phyloP scores from a whole-genome alignment of 2,329 filamentous ascomycete species.

The Cladosporium sp. region DNA sequence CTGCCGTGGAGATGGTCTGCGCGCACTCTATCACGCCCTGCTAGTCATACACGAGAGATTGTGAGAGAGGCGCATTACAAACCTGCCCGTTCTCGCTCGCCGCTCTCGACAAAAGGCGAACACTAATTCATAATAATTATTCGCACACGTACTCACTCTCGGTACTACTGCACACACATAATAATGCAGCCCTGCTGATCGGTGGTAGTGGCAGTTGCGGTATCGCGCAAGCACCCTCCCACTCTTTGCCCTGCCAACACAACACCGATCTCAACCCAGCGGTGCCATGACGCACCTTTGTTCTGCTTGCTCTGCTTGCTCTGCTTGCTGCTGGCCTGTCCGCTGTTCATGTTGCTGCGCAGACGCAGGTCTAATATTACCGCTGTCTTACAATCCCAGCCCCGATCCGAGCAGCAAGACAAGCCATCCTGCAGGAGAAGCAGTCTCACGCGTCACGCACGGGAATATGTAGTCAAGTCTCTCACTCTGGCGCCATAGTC shows the following conservation, averaged over 20 bases:
- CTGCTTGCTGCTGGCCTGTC: neutral
- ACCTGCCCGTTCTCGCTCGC: neutral
- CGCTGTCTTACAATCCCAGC: slow-evolving; percentile 3
- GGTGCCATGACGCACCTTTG: slow-evolving; percentile 1
- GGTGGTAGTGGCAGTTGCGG: neutral
- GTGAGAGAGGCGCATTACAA: neutral
- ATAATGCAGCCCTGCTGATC: neutral
- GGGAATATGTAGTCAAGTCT: neutral
- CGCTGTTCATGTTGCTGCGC: neutral
- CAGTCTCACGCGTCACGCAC: neutral
- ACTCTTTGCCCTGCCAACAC: slow-evolving; percentile 4
- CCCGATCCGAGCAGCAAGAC: neutral
- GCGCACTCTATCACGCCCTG: neutral
- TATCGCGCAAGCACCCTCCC: neutral
- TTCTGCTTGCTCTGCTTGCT: neutral
- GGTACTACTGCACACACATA: too few species aligned
- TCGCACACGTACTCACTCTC: neutral
- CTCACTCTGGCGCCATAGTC: neutral
- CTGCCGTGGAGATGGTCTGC: slow-evolving; percentile 9
- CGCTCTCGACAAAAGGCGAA: neutral
- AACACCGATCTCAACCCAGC: neutral
- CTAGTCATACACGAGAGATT: neutral
- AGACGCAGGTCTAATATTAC: neutral
- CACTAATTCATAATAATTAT: neutral
- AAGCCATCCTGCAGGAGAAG: neutral